phyloP scores from a whole-genome alignment of 306 rosid genomes.

The Lathyrus aphaca region DNA sequence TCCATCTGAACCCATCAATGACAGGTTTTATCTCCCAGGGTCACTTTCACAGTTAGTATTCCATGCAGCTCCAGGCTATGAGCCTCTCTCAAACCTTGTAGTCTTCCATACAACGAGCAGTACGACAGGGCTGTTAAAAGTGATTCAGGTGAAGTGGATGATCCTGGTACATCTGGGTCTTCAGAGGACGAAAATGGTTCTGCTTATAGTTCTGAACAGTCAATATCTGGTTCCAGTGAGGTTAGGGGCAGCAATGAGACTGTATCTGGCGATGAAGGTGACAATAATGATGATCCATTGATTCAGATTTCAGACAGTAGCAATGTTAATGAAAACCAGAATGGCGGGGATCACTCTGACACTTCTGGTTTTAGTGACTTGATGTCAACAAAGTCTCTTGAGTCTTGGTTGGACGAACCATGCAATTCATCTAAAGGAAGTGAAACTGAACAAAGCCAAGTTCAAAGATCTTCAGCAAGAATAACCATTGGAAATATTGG shows the following conservation, averaged over 20 bases:
- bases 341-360: too few species aligned
- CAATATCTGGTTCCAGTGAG: too few species aligned
- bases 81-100: conserved; percentile 95
- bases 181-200: too few species aligned
- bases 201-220: too few species aligned
- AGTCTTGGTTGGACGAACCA: conserved; percentile 89
- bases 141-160: conserved; percentile 52
- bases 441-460: conserved; percentile 53
- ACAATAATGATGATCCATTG: too few species aligned
- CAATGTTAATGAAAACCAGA: too few species aligned
- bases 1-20: too few species aligned
- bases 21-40: conserved; percentile 90
- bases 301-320: too few species aligned
- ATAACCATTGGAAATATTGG: conserved; percentile 78
- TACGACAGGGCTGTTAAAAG: conserved; percentile 46
- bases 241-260: too few species aligned
- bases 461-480: conserved; percentile 74
- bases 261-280: too few species aligned
- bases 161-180: too few species aligned
- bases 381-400: conserved; percentile 78
- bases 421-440: conserved; percentile 58
- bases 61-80: conserved; percentile 99
- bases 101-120: conserved; percentile 49
- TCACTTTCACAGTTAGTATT: conserved; percentile 93
- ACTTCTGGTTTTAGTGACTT: conserved; percentile 64